Conservation (phyloP, 169 alveolate genomes). For the Cryptosporidium sp. region DNA sequence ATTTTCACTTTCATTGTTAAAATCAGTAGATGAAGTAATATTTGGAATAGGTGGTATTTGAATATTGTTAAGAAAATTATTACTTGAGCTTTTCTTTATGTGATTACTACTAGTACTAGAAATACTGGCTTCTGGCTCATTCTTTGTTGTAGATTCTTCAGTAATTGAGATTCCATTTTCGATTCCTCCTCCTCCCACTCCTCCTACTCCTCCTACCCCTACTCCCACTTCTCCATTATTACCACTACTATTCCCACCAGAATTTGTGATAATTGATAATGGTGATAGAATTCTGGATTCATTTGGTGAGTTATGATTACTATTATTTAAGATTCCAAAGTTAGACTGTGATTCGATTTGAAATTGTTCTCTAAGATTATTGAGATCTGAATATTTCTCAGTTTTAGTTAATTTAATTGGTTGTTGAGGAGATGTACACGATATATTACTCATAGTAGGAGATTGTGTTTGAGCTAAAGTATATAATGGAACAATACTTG, state of each 20-base stretch:
- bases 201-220: not conserved
- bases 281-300: not conserved
- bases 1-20: not conserved
- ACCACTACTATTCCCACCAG: not conserved
- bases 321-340: not conserved
- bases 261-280: not conserved
- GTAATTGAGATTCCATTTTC: not conserved
- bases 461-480: constrained; percentile 41
- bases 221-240: too few relatives aligned
- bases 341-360: not conserved
- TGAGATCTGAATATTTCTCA: not conserved
- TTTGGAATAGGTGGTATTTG: constrained; percentile 20
- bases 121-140: not conserved
- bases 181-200: not conserved
- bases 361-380: not conserved
- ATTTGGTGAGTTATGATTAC: not conserved
- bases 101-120: not conserved
- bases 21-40: not conserved
- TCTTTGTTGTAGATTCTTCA: not conserved
- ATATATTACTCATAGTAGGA: constrained; percentile 7
- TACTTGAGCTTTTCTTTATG: not conserved
- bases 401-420: not conserved
- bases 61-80: not conserved
- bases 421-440: not conserved
- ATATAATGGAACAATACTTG: constrained; percentile 61